Evolutionary conservation across 2,329 filamentous ascomycete genomes (phyloP).

Genomic region (Grosmannia huntii): DNA sequence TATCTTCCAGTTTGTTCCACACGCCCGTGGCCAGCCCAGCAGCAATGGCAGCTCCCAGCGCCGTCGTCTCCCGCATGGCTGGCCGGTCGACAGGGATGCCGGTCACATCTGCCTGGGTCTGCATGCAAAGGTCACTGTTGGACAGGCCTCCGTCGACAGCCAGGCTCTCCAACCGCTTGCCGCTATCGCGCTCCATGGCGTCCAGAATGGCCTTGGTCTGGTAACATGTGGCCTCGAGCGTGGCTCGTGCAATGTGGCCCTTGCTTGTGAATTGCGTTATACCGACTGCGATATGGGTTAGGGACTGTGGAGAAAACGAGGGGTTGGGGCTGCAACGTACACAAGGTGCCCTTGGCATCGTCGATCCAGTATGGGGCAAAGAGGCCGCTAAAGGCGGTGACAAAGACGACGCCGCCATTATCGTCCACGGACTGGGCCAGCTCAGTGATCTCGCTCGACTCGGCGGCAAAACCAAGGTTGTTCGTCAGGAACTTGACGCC

Average conservation of each 20-base stretch:
- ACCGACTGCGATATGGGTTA: constrained; percentile 38
- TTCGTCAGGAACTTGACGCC: constrained; percentile 63
- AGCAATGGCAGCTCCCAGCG: constrained; percentile 77
- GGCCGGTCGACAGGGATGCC: constrained; percentile 73
- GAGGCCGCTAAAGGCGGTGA: constrained; percentile 81
- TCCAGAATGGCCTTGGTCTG: constrained; percentile 90
- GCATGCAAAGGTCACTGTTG: constrained; percentile 82
- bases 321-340: constrained; percentile 54
- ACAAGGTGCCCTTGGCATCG: constrained; percentile 65
- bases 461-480: constrained; percentile 47
- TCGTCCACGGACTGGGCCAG: constrained; percentile 46
- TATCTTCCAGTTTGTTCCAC: constrained; percentile 63
- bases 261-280: constrained; percentile 76
- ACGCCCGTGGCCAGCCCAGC: constrained; percentile 73
- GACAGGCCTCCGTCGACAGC: constrained; percentile 85
- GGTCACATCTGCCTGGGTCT: constrained; percentile 77
- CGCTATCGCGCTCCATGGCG: constrained; percentile 80
- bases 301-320: constrained; percentile 69
- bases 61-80: constrained; percentile 81
- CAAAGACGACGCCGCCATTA: constrained; percentile 74
- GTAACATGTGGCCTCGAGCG: constrained; percentile 82
- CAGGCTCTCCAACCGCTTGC: constrained; percentile 59
- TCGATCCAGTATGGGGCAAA: constrained; percentile 95
- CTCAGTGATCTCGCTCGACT: constrained; percentile 34
- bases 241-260: constrained; percentile 79